Conservation (phyloP, 352 stramenopile species). For the Chrysophaeum taylorii region DNA sequence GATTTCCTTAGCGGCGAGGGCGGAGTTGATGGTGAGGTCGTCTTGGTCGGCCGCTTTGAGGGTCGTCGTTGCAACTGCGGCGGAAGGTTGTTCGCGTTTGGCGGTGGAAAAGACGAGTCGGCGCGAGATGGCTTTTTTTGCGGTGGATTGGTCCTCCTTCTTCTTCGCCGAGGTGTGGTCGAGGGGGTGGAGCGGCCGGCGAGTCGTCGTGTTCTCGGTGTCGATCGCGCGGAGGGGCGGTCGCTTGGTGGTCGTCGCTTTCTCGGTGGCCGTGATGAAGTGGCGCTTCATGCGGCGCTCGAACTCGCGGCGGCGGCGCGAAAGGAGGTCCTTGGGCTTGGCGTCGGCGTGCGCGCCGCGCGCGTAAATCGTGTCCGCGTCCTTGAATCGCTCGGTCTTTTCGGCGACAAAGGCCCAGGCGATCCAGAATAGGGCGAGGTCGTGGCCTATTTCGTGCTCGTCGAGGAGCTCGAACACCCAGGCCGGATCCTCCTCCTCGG, state of each 20-base stretch:
- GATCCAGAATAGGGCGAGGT: constrained; percentile 7
- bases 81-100: not conserved
- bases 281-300: not conserved
- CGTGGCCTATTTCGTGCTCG: not conserved
- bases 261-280: not conserved
- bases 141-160: not conserved
- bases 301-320: constrained; percentile 8
- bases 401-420: constrained; percentile 10
- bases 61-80: not conserved
- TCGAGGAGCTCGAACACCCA: not conserved
- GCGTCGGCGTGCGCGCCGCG: not conserved
- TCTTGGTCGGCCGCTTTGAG: not conserved
- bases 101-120: constrained; percentile 9
- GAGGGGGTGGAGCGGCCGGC: not conserved
- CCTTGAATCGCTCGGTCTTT: not conserved
- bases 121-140: not conserved
- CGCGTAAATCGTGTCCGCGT: constrained; percentile 5
- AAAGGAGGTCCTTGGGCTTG: not conserved
- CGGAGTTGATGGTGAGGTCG: constrained; percentile 15
- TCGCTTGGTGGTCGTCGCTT: not conserved
- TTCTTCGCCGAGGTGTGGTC: not conserved
- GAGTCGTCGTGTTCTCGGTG: not conserved
- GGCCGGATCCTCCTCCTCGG: not conserved
- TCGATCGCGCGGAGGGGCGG: not conserved
- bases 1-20: not conserved